Base-by-base conservation (phyloP, 768 basidiomycete genomes). In the Boletus patriciae region DNA sequence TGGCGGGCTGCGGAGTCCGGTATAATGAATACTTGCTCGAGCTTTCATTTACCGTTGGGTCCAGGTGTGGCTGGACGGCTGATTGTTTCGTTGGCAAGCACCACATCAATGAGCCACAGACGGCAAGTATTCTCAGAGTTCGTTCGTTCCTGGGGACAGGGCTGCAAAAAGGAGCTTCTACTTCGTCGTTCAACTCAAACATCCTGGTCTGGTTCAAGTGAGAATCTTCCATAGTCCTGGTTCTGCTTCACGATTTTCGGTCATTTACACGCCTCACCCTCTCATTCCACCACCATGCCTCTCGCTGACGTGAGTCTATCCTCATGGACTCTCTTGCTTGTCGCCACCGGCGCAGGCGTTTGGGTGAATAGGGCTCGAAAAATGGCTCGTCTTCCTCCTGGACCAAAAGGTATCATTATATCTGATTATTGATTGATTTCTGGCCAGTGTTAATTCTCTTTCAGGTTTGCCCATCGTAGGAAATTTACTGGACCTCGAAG, bases 351-450 rank as follows among this genome's bases (percentile, higher is more conserved):
- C 16, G 45, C 36, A 2, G 44, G 44, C 15, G 15, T 53, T 6
- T 53, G 44, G 52, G 45, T 31, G 19, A 21, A 53, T 5, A 38
- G 44, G 21, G 44, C 27, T 16, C 52, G 52, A 21, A 53, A 53
- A 47, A 40, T 53, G 52, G 45, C 27, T 9, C 52, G 52, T 29
- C 16, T 47, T 6, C 52, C 52, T 13, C 52, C 44, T 38, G 52
- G 52, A 19, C 52, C 52, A 21, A 53, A 31, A 53, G 52, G 52
- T 53, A 46, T 11, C 3, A 9, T 12, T n/a, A 3, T 12, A 11
- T 36, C 19, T 10, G 10, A 31, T 29, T 16, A 16, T 42, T 19
- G 19, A 2, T 3, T 15, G 23, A 29, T 11, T 34, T 3, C 8
- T 15, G 4, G 13, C 11, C 3, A 8, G 33, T 11, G 18, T 6